A percentile compares a stretch with the other conserved stretches of the same genome.
These are phyloP conservation scores for Phaeosphaeriaceae sp. DNA, from an alignment of 2,329 filamentous ascomycete genomes.

Conservation along the genomic window DNA sequence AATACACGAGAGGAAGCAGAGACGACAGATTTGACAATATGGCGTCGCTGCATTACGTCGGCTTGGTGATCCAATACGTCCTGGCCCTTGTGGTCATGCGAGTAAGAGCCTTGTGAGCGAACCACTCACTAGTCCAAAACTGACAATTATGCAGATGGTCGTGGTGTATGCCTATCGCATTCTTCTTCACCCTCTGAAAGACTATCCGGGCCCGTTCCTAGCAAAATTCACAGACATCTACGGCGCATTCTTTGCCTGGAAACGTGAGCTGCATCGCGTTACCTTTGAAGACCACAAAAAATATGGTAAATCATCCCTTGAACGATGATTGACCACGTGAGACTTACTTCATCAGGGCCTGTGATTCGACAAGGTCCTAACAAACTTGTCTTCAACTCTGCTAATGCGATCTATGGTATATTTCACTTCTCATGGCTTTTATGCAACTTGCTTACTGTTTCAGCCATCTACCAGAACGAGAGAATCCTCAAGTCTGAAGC, in stretches of 20 bases:
- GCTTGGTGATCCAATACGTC: too few species aligned
- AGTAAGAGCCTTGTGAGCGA: too few species aligned
- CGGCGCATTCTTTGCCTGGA: slow-evolving; percentile 67
- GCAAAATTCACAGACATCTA: slow-evolving; percentile 25
- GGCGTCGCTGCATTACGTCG: too few species aligned
- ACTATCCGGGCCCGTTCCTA: slow-evolving; percentile 42
- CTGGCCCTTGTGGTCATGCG: too few species aligned
- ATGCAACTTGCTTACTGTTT: neutral
- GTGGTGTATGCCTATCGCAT: slow-evolving; percentile 5
- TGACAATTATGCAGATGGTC: too few species aligned
- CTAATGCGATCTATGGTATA: slow-evolving; percentile 51
- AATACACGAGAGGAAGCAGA: too few species aligned
- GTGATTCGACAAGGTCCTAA: slow-evolving; percentile 76
- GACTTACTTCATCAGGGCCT: slow-evolving; percentile 7
- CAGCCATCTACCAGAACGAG: slow-evolving; percentile 21
- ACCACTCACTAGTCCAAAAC: too few species aligned
- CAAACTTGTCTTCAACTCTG: slow-evolving; percentile 75
- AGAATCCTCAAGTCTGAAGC: slow-evolving; percentile 9
- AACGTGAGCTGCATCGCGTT: slow-evolving; percentile 53
- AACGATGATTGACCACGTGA: too few species aligned
- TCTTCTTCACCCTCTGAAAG: slow-evolving; percentile 13
- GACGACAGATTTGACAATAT: too few species aligned
- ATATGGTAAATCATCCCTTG: slow-evolving; percentile 3
- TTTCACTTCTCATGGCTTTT: slow-evolving; percentile 29
- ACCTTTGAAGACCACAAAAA: slow-evolving; percentile 36